phyloP scores from a whole-genome alignment of 2,329 filamentous ascomycete genomes.

The Pseudocercospora vitis region DNA sequence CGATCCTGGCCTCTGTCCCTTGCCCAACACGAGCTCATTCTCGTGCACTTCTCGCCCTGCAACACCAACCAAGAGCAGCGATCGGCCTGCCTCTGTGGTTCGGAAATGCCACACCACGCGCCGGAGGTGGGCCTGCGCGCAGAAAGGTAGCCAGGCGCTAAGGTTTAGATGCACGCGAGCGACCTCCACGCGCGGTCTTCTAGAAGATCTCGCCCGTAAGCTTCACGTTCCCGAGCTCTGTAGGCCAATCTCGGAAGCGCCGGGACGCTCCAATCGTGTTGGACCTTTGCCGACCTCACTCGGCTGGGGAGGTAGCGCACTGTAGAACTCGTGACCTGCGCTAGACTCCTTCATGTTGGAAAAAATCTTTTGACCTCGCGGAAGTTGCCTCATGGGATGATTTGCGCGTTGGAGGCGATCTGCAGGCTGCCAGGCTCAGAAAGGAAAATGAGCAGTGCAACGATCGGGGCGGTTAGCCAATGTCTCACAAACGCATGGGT shows the following conservation, averaged over 20 bases:
- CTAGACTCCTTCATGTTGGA: not conserved
- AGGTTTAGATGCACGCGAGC: conserved; percentile 4
- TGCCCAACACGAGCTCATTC: conserved; percentile 2
- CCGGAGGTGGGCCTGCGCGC: not conserved
- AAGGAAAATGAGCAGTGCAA: conserved; percentile 4
- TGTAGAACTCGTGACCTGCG: not conserved
- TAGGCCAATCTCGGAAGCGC: conserved; percentile 5
- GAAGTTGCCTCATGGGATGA: conserved; percentile 2
- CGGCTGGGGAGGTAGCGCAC: not conserved
- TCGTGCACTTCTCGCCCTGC: conserved; percentile 5
- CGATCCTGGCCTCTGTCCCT: not conserved
- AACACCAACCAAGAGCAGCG: conserved; percentile 4
- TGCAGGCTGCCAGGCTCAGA: conserved; percentile 1
- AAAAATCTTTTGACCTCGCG: conserved; percentile 1
- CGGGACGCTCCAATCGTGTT: not conserved
- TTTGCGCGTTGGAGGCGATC: not conserved
- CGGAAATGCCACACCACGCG: conserved; percentile 1
- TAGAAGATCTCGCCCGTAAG: conserved; percentile 8
- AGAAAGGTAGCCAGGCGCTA: not conserved
- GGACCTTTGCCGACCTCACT: conserved; percentile 2
- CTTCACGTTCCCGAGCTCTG: not conserved
- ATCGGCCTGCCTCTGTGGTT: not conserved
- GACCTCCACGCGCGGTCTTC: conserved; percentile 4
- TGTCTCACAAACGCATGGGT: conserved; percentile 8
- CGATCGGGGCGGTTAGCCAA: not conserved